A percentile compares a stretch with the other conserved stretches of the same genome.
Evolutionary conservation across 1,284 basidiomycete species (phyloP).

Genomic region (Peniophora sp.): DNA sequence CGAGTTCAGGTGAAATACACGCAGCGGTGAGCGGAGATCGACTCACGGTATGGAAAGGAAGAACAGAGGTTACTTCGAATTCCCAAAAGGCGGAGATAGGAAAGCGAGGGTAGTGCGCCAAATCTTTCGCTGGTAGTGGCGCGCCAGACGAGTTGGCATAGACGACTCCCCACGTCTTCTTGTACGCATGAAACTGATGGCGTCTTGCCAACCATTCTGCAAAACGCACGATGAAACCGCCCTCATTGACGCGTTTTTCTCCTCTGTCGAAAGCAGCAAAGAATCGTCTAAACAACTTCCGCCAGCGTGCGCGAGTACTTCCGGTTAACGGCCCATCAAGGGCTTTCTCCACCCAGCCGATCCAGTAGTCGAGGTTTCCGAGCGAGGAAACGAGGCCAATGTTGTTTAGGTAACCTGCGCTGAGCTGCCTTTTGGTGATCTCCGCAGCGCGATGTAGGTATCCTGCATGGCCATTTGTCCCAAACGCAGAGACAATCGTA

Average conservation of each 20-base stretch:
- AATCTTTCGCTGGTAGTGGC: not conserved
- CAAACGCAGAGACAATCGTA: conserved; percentile 14
- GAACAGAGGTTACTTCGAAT: conserved; percentile 37
- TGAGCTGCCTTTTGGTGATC: conserved; percentile 40
- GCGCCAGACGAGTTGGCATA: conserved; percentile 13
- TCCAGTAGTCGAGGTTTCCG: conserved; percentile 35
- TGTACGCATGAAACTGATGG: conserved; percentile 45
- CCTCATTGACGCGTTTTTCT: conserved; percentile 33
- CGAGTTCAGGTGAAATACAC: not conserved
- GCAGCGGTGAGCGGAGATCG: not conserved
- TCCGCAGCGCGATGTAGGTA: conserved; percentile 41
- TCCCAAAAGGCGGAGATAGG: conserved; percentile 4
- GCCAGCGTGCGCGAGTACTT: conserved; percentile 29
- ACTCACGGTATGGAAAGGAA: conserved; percentile 51
- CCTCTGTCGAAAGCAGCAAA: conserved; percentile 21
- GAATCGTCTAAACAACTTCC: conserved; percentile 27
- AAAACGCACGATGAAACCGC: conserved; percentile 45
- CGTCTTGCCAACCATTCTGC: conserved; percentile 42
- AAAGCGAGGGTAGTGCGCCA: conserved; percentile 23
- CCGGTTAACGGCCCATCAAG: conserved; percentile 18
- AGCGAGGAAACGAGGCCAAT: conserved; percentile 27
- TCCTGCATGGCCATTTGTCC: conserved; percentile 16
- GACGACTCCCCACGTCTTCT: conserved; percentile 27
- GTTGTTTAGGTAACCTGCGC: conserved; percentile 30
- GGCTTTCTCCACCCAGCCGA: conserved; percentile 29